Evolutionary conservation across 345 rosid genomes (phyloP).

Genomic region (Pistacia atlantica): DNA sequence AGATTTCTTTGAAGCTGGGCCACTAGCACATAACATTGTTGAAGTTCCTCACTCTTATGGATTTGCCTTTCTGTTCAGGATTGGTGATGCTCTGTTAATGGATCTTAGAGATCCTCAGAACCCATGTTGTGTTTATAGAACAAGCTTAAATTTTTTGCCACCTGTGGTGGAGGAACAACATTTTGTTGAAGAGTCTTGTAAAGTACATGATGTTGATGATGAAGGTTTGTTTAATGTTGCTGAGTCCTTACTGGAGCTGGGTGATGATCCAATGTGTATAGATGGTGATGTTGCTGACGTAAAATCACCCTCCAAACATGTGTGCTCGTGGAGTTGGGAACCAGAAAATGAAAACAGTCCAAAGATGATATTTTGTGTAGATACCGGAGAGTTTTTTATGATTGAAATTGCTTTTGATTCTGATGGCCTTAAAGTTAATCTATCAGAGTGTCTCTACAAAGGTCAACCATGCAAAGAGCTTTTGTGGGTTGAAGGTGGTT

Average conservation of each 20-base stretch:
- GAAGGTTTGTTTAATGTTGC: slow-evolving; percentile 95
- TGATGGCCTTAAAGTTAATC: slow-evolving; percentile 52
- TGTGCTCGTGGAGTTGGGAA: slow-evolving; percentile 96
- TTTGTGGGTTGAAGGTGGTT: slow-evolving; percentile 89
- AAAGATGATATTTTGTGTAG: slow-evolving; percentile 80
- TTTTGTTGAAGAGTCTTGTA: slow-evolving; percentile 74
- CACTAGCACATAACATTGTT: slow-evolving; percentile 70
- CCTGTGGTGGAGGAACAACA: slow-evolving; percentile 68
- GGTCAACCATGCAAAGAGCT: slow-evolving; percentile 80
- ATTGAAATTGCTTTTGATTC: slow-evolving; percentile 60
- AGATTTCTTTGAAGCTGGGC: slow-evolving; percentile 69
- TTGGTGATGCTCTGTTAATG: slow-evolving; percentile 94
- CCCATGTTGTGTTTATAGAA: slow-evolving; percentile 73
- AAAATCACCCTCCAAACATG: slow-evolving; percentile 57
- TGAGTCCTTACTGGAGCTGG: slow-evolving; percentile 86
- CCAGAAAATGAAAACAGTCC: slow-evolving; percentile 59
- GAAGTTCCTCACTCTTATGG: slow-evolving; percentile 90
- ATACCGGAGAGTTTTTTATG: slow-evolving; percentile 86
- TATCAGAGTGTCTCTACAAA: slow-evolving; percentile 82
- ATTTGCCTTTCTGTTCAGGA: slow-evolving; percentile 84
- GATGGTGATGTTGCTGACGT: slow-evolving; percentile 58
- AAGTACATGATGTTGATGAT: slow-evolving; percentile 85
- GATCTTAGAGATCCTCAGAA: slow-evolving; percentile 84
- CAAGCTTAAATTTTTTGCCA: slow-evolving; percentile 65
- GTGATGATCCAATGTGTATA: slow-evolving; percentile 98